These are phyloP conservation scores for Didymosphaeria variabile DNA, from an alignment of 2,329 filamentous ascomycete genomes.

Conservation along the genomic window DNA sequence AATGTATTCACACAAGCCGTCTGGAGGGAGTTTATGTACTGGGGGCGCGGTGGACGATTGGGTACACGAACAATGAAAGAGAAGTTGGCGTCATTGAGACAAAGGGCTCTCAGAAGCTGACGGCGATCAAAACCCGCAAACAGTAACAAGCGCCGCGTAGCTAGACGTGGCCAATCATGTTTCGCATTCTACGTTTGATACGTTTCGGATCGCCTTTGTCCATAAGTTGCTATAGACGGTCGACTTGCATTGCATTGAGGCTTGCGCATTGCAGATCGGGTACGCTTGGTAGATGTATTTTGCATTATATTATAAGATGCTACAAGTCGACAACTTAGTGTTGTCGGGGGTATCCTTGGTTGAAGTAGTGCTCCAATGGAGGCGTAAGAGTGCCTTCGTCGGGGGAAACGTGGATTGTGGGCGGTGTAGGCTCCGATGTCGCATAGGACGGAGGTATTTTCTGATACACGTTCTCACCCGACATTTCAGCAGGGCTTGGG, in stretches of 20 bases:
- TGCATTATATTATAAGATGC: background rate
- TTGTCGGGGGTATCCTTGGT: background rate
- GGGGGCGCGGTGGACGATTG: background rate
- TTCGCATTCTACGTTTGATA: background rate
- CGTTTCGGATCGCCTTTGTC: background rate
- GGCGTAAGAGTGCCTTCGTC: background rate
- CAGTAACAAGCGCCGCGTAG: slow-evolving; percentile 5
- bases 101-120: slow-evolving; percentile 26
- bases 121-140: slow-evolving; percentile 26
- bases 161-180: background rate
- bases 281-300: slow-evolving; percentile 1
- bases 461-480: slow-evolving; percentile 20
- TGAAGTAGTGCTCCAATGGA: background rate
- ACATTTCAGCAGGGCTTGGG: slow-evolving; percentile 19
- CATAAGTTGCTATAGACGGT: background rate
- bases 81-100: slow-evolving; percentile 19
- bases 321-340: background rate
- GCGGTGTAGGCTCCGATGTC: background rate
- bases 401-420: background rate
- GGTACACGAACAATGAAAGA: background rate
- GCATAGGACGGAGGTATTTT: background rate
- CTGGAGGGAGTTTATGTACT: background rate
- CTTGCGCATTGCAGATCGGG: background rate
- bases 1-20: background rate
- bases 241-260: background rate